Evolutionary conservation across 2,329 filamentous ascomycete genomes (phyloP), one percentile per base, ranked within the genome.

Genomic region (Claviceps quebecensis): DNA sequence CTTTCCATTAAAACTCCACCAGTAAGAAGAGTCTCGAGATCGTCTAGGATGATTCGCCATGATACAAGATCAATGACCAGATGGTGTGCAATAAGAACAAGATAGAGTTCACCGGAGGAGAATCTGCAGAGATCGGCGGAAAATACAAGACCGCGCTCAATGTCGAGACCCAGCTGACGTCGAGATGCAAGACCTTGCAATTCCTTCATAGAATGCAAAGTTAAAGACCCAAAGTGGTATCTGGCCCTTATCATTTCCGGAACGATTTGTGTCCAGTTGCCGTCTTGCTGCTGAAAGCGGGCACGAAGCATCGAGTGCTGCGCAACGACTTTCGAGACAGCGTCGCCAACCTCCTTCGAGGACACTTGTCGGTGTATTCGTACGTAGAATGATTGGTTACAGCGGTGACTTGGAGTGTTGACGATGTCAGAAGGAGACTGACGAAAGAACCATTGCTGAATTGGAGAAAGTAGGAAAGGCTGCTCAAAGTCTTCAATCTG

Each of bases 41-140:
- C 70, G 38, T 69, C 65, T 0, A 73, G 56, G 1, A 74, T 59
- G 3, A 71, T 62, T 7, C 69, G 61, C 72, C 72, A 75, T 0
- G 70, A 71, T 1, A 74, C 69, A 4, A 74, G 56, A 49, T 74
- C 71, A 16, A 74, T 63, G 1, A 68, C 62, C 0, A 69, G 57
- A 51, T 70, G 68, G 14, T 69, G 67, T 1, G 60, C 63, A 6
- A 61, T 56, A 8, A 71, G 48, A 5, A 63, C 65, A 0, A 68
- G 46, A 1, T 58, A 44, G 37, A 65, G 64, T 7, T 56, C 26
- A 4, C 51, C 52, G 1, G 50, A n/a, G 23, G 17, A 1, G 38
- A 52, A 19, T n/a, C 44, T 40, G 50, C 45, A 52, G 17, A 52
- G 49, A 7, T 51, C 49, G 11, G 44, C 49, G 22, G 49, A 51